Base-by-base conservation (phyloP, 768 basidiomycete genomes). In the Xanthoconium purpureum region DNA sequence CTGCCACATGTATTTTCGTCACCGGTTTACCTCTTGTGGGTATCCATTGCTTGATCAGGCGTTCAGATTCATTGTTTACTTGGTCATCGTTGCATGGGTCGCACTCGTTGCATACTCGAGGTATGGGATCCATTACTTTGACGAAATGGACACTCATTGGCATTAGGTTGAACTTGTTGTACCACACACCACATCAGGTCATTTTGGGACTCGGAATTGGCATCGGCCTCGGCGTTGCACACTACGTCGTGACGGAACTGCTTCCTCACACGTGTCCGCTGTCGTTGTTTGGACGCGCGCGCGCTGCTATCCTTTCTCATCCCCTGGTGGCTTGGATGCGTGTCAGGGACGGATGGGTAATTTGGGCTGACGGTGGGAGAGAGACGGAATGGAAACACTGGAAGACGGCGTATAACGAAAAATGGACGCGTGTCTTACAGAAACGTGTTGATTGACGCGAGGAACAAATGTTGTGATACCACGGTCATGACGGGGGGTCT, bases 351-450 rank as follows among this genome's bases (percentile, higher is more conserved):
- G 89, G 91, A 7, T 94, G 91, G 91, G 80, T 77, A 12, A 74
- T 91, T 1, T 94, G 89, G 87, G 63, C 75, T 5, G 91, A 94
- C 67, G 87, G 86, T n/a, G 91, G 91, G 3, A 77, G 80, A 28
- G 88, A 88, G 66, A 73, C 64, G 20, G 89, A 89, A 59, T 94
- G 89, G 87, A 64, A 69, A 55, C 68, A 71, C 29, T 94, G 91
- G 91, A 79, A 80, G 58, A 61, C 62, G 17, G 75, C 77, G 63
- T 88, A 85, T 80, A 80, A 84, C 42, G 74, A 68, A 50, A 75
- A 66, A 53, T 68, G 44, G 39, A 43, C 55, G 17, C 63, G 44
- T 47, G 59, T 54, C 62, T 55, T 13, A 52, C 54, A 44, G 35
- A 71, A 62, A 38, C 71, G 62, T 4, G 30, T 10, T 17, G 11